Conservation (phyloP, 768 basidiomycete species). For the Mycena haematopus region DNA sequence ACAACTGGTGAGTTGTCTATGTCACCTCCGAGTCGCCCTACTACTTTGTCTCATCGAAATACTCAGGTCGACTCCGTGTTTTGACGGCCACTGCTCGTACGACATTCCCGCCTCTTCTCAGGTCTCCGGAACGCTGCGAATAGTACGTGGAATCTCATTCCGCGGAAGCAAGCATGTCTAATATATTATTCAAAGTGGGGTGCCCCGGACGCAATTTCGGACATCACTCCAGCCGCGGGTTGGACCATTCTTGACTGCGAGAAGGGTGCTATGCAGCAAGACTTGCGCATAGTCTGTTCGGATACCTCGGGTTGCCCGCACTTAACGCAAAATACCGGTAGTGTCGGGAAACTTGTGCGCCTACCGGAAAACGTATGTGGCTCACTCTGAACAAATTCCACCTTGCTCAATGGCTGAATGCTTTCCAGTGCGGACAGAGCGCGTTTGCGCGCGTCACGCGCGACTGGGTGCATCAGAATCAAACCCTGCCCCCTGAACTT, state of each 20-base stretch:
- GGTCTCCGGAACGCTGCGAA: conserved; percentile 46
- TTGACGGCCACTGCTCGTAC: conserved; percentile 35
- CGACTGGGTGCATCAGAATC: conserved; percentile 50
- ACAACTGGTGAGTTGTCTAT: conserved; percentile 49
- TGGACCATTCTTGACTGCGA: conserved; percentile 59
- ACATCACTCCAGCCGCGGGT: conserved; percentile 56
- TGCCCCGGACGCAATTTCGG: conserved; percentile 43
- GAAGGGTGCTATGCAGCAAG: conserved; percentile 46
- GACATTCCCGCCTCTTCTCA: conserved; percentile 16
- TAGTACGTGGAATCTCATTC: conserved; percentile 37
- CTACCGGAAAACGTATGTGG: conserved; percentile 55
- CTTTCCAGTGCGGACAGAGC: conserved; percentile 44
- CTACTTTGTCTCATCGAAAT: background rate
- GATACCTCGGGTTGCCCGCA: conserved; percentile 21
- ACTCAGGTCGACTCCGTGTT: conserved; percentile 35
- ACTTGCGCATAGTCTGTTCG: conserved; percentile 56
- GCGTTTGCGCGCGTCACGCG: conserved; percentile 51
- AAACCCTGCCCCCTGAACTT: conserved; percentile 46
- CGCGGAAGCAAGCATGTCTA: background rate
- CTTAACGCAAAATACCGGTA: conserved; percentile 37
- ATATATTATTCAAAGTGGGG: conserved; percentile 41
- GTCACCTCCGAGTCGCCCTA: conserved; percentile 35
- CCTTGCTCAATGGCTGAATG: background rate
- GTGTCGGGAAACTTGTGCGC: conserved; percentile 53
- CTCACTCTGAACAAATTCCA: background rate